Conservation (phyloP, 2,329 filamentous ascomycete species). For the Pyricularia pennisetigena region DNA sequence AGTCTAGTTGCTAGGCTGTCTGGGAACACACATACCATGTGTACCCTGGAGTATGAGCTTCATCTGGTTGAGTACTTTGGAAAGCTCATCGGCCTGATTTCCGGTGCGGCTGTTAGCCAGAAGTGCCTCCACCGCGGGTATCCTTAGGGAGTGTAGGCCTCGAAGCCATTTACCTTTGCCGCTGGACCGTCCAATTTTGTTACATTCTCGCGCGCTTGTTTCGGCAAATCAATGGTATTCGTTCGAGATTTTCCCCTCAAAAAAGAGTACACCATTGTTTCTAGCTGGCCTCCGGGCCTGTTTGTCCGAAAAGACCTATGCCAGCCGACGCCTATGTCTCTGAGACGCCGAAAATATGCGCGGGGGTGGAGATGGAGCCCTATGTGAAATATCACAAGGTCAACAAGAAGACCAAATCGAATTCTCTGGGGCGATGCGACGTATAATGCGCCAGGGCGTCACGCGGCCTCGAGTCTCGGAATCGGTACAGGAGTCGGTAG, state of each 20-base stretch:
- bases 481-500: not conserved
- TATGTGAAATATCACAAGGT: not conserved
- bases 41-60: conserved; percentile 90
- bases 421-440: not conserved
- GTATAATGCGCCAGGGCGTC: not conserved
- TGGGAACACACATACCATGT: conserved; percentile 51
- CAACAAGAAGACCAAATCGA: not conserved
- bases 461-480: not conserved
- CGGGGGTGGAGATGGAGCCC: not conserved
- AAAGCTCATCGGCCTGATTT: conserved; percentile 70
- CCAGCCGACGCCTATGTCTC: not conserved
- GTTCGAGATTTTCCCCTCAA: conserved; percentile 15
- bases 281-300: not conserved
- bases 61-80: conserved; percentile 80
- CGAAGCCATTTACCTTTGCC: conserved; percentile 6
- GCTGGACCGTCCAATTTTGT: conserved; percentile 9
- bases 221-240: conserved; percentile 14
- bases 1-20: not conserved
- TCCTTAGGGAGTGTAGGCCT: not conserved
- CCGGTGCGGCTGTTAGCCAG: not conserved
- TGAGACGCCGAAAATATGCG: not conserved
- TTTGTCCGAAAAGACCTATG: not conserved
- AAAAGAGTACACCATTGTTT: conserved; percentile 15
- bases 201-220: conserved; percentile 14
- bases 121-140: not conserved